These are phyloP conservation scores for Gossypium schwendimanii DNA, from an alignment of 441 rosid species.

Conservation along the genomic window DNA sequence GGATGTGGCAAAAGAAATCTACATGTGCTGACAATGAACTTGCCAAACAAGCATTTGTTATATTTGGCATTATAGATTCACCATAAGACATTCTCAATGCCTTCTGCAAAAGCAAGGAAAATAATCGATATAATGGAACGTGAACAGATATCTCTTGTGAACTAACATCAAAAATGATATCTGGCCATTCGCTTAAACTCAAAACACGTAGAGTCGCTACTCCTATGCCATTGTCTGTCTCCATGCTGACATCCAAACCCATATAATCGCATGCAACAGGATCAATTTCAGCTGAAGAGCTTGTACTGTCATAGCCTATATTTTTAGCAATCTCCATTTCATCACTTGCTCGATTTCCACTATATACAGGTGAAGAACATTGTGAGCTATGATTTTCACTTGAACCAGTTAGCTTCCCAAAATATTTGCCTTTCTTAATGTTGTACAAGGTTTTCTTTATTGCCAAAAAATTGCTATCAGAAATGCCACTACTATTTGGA, in stretches of 20 bases:
- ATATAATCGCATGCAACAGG: slow-evolving; percentile 24
- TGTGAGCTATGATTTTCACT: slow-evolving; percentile 40
- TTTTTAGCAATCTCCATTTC: slow-evolving; percentile 37
- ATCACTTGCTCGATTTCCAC: slow-evolving; percentile 27
- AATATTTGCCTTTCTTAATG: slow-evolving; percentile 47
- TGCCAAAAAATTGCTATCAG: slow-evolving; percentile 40
- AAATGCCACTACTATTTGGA: slow-evolving; percentile 31
- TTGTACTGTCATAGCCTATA: slow-evolving; percentile 26
- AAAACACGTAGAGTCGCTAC: slow-evolving; percentile 28
- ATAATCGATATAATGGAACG: slow-evolving; percentile 75
- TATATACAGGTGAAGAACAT: slow-evolving; percentile 27
- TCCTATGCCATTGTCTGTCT: slow-evolving; percentile 30
- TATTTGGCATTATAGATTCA: slow-evolving; percentile 39
- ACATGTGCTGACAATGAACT: slow-evolving; percentile 28
- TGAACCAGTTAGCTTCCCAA: slow-evolving; percentile 48
- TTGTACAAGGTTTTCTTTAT: slow-evolving; percentile 52
- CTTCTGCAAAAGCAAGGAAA: slow-evolving; percentile 71
- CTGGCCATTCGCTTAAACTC: slow-evolving; percentile 55
- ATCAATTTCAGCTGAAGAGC: slow-evolving; percentile 25
- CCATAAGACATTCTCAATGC: slow-evolving; percentile 60
- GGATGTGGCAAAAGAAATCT: slow-evolving; percentile 64
- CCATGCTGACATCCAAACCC: slow-evolving; percentile 33
- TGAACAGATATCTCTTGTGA: slow-evolving; percentile 79
- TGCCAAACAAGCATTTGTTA: slow-evolving; percentile 22
- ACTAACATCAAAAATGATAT: slow-evolving; percentile 71